These are phyloP conservation scores for Beauveria sp. DNA, from an alignment of 2,329 filamentous ascomycete species.

Conservation along the genomic window DNA sequence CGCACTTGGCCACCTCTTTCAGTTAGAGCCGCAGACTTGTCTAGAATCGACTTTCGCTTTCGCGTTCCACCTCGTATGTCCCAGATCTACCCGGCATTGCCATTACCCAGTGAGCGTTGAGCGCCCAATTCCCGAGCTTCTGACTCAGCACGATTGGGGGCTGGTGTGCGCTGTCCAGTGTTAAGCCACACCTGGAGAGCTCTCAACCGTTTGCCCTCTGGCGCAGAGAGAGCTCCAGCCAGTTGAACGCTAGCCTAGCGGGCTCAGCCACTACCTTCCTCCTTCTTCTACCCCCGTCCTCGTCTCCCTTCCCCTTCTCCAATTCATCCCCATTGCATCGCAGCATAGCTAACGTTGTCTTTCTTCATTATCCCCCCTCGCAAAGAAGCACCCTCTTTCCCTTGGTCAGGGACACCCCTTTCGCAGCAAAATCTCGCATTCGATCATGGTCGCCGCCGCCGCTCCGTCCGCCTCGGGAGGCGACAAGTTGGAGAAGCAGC, in stretches of 20 bases:
- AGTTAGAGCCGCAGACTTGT: background rate
- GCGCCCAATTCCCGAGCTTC: background rate
- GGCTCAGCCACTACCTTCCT: background rate
- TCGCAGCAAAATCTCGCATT: conserved; percentile 34
- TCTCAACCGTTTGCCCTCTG: background rate
- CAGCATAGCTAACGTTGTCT: conserved; percentile 3
- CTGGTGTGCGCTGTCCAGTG: background rate
- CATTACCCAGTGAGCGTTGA: background rate
- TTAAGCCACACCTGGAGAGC: background rate
- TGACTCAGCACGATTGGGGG: background rate
- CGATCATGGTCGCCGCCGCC: conserved; percentile 52
- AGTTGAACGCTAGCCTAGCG: background rate
- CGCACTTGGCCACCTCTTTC: background rate
- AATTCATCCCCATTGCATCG: background rate
- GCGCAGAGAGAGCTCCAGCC: background rate
- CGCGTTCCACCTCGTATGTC: background rate
- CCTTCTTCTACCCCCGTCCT: background rate
- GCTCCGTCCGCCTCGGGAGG: conserved; percentile 40
- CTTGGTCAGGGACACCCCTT: conserved; percentile 91
- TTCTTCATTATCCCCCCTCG: conserved; percentile 28
- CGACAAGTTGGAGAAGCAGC: conserved; percentile 85
- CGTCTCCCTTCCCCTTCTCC: background rate
- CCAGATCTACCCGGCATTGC: background rate
- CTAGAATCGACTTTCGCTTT: background rate
- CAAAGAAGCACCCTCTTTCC: conserved; percentile 83